Base-by-base conservation (phyloP, 2,329 filamentous ascomycete genomes). In the Fusarium sambucinum region DNA sequence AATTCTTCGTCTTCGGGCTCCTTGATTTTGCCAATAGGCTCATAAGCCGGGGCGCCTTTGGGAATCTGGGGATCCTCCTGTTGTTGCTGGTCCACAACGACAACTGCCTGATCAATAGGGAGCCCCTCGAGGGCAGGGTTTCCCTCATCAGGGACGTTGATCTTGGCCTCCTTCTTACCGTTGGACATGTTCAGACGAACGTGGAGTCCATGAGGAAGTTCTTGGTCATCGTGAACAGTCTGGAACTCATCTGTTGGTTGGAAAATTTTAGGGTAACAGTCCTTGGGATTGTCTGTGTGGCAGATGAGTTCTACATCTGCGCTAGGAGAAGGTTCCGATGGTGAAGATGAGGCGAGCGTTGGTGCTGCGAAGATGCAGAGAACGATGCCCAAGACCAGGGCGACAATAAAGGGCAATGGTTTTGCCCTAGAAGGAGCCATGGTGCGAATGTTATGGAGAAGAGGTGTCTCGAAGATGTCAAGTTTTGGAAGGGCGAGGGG, bases 251-350 rank as follows among this genome's bases (percentile, higher is more conserved):
- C 79, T 2, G 89, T 92, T 2, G 90, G 81, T 56, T 85, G 81
- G 63, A 92, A 92, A 3, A 89, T 66, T 47, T 83, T 84, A 2
- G 89, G 88, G 69, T 92, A 92, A 76, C 90, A 92, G 59, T 90
- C 89, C 45, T 82, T 77, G 1, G 82, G 79, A 70, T 89, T 83
- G 47, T 83, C 80, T 41, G 86, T 87, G 75, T 89, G 87, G 69
- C 90, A 92, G 76, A 92, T 90, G 55, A 91, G 78, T 40, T 89
- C 85, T n/a, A 77, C 73, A 33, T 84, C 79, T 59, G 80, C 77
- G 8, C 80, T 75, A 37, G 76, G 75, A 48, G 80, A 74, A 63
- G 42, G 74, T 35, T 63, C 62, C 52, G 74, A 65, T n/a, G 78
- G 68, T 55, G 73, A 62, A 27, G 78, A 69, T 35, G 80, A 74